Conservation (phyloP, 169 alveolate genomes). For the Fabrea salina region DNA sequence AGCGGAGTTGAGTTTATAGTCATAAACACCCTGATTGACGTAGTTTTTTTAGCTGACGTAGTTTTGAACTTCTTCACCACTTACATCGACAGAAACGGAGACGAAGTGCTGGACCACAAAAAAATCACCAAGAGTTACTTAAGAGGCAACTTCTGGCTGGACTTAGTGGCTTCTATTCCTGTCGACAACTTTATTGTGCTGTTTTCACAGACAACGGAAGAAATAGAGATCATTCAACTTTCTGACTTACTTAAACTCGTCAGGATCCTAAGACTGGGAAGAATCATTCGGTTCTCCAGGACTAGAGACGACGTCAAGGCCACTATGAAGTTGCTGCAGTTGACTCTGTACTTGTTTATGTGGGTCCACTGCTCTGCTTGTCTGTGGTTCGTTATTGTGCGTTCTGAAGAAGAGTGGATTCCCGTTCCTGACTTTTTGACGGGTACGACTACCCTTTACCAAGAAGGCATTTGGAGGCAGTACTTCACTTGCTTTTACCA, state of each 20-base stretch:
- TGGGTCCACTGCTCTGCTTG: conserved; percentile 57
- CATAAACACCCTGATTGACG: conserved; percentile 36
- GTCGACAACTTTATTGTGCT: conserved; percentile 33
- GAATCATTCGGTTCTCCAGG: conserved; percentile 40
- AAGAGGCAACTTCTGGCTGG: conserved; percentile 36
- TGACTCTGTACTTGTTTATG: conserved; percentile 43
- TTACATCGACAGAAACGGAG: conserved; percentile 43
- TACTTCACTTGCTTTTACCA: conserved; percentile 39
- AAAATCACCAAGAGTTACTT: conserved; percentile 37
- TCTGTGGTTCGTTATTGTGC: conserved; percentile 50
- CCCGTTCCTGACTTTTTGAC: not conserved
- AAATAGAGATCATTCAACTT: not conserved
- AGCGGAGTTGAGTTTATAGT: not conserved
- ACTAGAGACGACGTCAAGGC: conserved; percentile 41
- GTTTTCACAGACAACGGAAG: not conserved
- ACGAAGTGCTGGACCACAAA: conserved; percentile 36
- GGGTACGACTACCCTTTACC: conserved; percentile 22
- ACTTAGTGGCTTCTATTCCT: conserved; percentile 47
- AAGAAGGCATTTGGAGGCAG: not conserved
- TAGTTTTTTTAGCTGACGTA: conserved; percentile 39
- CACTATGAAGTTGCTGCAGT: conserved; percentile 22
- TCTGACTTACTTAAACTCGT: conserved; percentile 42
- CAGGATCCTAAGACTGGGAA: conserved; percentile 38
- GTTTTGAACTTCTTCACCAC: conserved; percentile 49
- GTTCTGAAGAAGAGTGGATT: conserved; percentile 32